Evolutionary conservation across 2,329 filamentous ascomycete genomes (phyloP), one percentile per base, ranked within the genome.

Genomic region (Helminthosporium solani): DNA sequence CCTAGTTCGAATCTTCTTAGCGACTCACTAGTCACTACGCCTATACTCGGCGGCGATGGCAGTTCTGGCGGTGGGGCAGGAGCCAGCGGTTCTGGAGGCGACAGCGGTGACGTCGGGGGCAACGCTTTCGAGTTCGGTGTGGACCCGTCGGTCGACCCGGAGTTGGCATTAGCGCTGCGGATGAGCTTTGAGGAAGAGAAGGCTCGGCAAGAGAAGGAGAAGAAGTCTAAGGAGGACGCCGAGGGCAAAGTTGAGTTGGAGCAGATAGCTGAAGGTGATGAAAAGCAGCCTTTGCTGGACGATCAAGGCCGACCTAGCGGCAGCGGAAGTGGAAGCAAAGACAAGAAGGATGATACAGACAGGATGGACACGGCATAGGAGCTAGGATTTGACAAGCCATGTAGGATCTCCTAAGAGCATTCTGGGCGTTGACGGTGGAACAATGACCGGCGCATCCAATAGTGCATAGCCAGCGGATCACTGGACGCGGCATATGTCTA

Each of bases 181-280:
- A 96, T 99, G 90, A 95, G 89, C 72, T 90, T 95, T 82, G 94
- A 99, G 70, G 94, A 99, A 70, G 94, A 99, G 74, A 95, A 95
- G 76, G 91, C 91, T 51, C 80, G 94, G 62, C 86, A 95, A 73
- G 91, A 96, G 70, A 90, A 90, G 74, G 84, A 87, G 64, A 88
- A 86, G 60, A 84, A 85, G 61, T 83, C 89, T 53, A 86, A 88
- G 58, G 86, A 88, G 58, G 81, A 84, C 49, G 72, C 76, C 30
- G 81, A 87, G 43, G 83, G 83, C 57, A 92, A 91, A 75, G 83
- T 83, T 34, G 82, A 84, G 36, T 77, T 97, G 57, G 90, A 90
- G 64, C 84, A 84, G 37, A 90, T 97, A 66, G 85, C 90, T 60
- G 87, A 90, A 71, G 79, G 80, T 27, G 80, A 82, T 36, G 76